Evolutionary conservation across 2,329 filamentous ascomycete genomes (phyloP).

Genomic region (Bipolaris zeicola): DNA sequence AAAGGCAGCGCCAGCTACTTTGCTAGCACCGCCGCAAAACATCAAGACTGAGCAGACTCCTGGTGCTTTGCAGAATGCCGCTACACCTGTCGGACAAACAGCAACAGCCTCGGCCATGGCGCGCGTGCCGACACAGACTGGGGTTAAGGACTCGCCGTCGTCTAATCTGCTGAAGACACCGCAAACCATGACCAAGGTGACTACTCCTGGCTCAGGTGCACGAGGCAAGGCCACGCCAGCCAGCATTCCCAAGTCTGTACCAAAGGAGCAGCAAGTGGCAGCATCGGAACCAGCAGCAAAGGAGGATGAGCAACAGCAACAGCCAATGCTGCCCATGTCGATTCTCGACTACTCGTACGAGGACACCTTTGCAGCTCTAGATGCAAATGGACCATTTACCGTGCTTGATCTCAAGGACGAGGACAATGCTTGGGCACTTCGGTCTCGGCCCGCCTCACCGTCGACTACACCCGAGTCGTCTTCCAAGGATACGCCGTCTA

Average conservation of each 20-base stretch:
- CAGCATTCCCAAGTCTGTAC: conserved; percentile 30
- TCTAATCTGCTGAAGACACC: conserved; percentile 48
- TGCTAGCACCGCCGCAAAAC: conserved; percentile 33
- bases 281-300: conserved; percentile 25
- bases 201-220: conserved; percentile 41
- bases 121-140: conserved; percentile 45
- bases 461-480: conserved; percentile 44
- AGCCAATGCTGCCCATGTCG: conserved; percentile 34
- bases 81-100: conserved; percentile 43
- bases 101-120: conserved; percentile 46
- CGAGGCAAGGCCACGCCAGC: conserved; percentile 43
- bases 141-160: conserved; percentile 46
- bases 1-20: conserved; percentile 29
- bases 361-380: conserved; percentile 41
- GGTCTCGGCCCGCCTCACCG: conserved; percentile 41
- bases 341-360: conserved; percentile 43
- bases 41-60: conserved; percentile 45
- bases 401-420: conserved; percentile 44
- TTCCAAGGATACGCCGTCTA: conserved; percentile 46
- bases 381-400: conserved; percentile 40
- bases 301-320: conserved; percentile 27
- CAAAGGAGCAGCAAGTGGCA: conserved; percentile 31
- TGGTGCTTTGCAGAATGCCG: conserved; percentile 37
- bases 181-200: conserved; percentile 41
- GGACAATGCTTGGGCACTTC: conserved; percentile 41